Conservation (phyloP, 164 flowering plant genomes). For the Hamamelis virginiana region DNA sequence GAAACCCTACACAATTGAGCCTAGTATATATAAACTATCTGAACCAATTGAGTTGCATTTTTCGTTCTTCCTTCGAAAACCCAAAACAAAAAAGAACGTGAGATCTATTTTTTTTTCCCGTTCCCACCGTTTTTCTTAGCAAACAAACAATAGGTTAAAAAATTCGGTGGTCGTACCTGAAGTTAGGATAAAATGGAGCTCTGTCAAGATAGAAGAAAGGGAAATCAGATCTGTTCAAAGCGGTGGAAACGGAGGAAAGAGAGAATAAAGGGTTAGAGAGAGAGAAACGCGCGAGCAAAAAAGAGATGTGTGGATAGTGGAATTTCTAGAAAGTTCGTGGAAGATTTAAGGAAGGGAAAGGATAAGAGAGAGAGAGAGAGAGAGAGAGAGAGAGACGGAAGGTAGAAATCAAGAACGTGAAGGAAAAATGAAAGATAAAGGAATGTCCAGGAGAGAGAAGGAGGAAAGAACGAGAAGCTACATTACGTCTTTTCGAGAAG, state of each 20-base stretch:
- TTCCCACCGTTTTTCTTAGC: background rate
- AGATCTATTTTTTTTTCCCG: background rate
- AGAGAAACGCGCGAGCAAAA: background rate
- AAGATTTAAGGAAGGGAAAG: slow-evolving; percentile 9
- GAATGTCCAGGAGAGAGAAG: background rate
- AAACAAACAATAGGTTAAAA: background rate
- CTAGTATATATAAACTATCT: too few species aligned
- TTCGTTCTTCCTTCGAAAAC: too few species aligned
- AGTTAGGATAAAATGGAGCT: background rate
- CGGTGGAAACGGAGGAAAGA: background rate
- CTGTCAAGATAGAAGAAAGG: background rate
- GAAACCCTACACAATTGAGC: too few species aligned
- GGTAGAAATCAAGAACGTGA: background rate
- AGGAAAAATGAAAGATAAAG: too few species aligned
- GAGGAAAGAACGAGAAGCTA: slow-evolving; percentile 33
- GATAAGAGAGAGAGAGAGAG: background rate
- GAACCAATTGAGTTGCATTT: too few species aligned
- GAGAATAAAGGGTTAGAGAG: background rate
- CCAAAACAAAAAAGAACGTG: too few species aligned
- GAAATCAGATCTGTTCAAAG: background rate
- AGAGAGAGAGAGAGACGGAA: background rate
- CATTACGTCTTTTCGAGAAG: slow-evolving; percentile 30
- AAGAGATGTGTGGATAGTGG: background rate
- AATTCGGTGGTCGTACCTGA: background rate
- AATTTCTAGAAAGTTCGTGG: slow-evolving; percentile 43